Conservation (phyloP, 305 asterid species). For the Stenogyne calaminthoides region DNA sequence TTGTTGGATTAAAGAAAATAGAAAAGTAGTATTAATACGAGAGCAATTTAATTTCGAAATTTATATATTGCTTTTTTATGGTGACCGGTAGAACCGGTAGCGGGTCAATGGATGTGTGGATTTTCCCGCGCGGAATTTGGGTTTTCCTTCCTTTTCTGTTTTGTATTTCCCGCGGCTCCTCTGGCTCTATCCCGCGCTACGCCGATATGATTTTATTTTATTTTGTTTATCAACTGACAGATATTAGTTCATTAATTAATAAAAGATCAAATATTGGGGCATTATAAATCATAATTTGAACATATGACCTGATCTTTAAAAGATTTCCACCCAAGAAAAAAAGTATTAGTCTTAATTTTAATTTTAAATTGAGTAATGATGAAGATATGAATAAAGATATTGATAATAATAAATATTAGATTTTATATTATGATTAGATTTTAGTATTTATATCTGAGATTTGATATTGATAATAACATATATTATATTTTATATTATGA, state of each 20-base stretch:
- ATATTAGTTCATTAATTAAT: neutral
- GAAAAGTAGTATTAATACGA: neutral
- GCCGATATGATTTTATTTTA: neutral
- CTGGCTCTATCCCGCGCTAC: neutral
- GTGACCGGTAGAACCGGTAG: conserved; percentile 44
- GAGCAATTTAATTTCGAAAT: neutral
- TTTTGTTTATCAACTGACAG: neutral
- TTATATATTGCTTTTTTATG: neutral
- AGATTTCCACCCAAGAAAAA: too few relatives aligned
- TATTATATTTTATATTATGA: too few relatives aligned
- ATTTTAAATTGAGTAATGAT: too few relatives aligned
- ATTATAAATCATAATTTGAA: too few relatives aligned
- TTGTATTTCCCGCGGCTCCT: conserved; percentile 47
- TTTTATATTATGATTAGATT: too few relatives aligned
- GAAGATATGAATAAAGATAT: too few relatives aligned
- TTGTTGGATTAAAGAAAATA: conserved; percentile 5
- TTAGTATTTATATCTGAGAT: too few relatives aligned
- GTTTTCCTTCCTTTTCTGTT: conserved; percentile 12
- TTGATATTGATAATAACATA: too few relatives aligned
- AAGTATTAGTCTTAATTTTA: too few relatives aligned
- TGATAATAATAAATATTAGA: too few relatives aligned
- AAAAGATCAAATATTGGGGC: neutral
- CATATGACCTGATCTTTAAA: too few relatives aligned
- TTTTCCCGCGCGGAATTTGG: conserved; percentile 45
- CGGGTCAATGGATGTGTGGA: conserved; percentile 31